These are phyloP conservation scores for Stygiomarasmius scandens DNA, from an alignment of 1,284 basidiomycete genomes.

Conservation along the genomic window DNA sequence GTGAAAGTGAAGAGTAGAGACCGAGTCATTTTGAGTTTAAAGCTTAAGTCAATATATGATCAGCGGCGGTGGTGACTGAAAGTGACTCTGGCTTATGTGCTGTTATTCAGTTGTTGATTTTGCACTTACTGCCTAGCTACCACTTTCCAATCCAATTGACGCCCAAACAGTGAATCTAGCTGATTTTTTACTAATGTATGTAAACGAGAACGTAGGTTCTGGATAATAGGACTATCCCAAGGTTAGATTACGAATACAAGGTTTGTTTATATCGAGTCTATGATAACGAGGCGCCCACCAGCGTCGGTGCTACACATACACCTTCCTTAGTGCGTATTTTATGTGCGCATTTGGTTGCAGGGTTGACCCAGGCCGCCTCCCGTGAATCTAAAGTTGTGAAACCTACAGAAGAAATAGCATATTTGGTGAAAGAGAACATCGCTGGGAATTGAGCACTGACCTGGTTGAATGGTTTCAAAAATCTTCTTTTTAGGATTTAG, in stretches of 20 bases:
- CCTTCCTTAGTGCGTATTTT: constrained; percentile 86
- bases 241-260: too few relatives aligned
- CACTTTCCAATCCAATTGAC: too few relatives aligned
- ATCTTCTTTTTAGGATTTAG: constrained; percentile 98
- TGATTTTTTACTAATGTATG: too few relatives aligned
- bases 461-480: constrained; percentile 92
- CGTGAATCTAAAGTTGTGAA: constrained; percentile 85
- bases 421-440: background rate
- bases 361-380: constrained; percentile 92
- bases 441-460: constrained; percentile 36
- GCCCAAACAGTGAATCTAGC: too few relatives aligned
- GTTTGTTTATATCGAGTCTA: constrained; percentile 38
- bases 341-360: constrained; percentile 79
- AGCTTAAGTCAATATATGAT: too few relatives aligned
- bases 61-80: too few relatives aligned
- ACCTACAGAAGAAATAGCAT: constrained; percentile 40
- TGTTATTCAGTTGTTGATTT: too few relatives aligned
- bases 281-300: constrained; percentile 87
- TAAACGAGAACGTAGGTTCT: too few relatives aligned
- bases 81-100: too few relatives aligned
- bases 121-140: too few relatives aligned
- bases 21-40: background rate
- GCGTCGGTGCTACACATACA: constrained; percentile 77
- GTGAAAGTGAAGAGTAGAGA: background rate
- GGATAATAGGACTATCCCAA: too few relatives aligned